Evolutionary conservation across 2,329 filamentous ascomycete genomes (phyloP), one percentile per base, ranked within the genome.

Genomic region (Exophiala aquamarina): DNA sequence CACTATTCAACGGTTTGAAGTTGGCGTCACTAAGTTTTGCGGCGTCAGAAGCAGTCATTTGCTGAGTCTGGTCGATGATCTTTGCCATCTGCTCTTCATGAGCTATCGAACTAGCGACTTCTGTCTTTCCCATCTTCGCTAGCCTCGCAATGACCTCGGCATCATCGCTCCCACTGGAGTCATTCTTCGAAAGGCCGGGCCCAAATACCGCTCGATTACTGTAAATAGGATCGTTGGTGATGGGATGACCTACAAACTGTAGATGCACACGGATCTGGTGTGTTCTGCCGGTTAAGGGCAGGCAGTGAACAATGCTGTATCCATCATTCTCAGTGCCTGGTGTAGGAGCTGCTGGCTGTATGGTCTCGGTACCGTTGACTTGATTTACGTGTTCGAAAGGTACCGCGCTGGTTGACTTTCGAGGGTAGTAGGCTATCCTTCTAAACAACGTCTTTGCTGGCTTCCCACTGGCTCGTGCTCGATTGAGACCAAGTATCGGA

Each of bases 151-250:
- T 91, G 58, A 98, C 86, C 63, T 95, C 89, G 50, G 93, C 87
- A 65, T 98, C 93, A 33, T 85, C 82, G 47, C 89, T 85, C 19
- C 79, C 78, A 15, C 76, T 76, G 3, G 79, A 82, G 40, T 92
- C 85, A 11, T 75, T 73, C 39, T 72, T 79, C 13, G 89, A 93
- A 0, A 98, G 80, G 8, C 84, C 78, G 1, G 84, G 75, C 0
- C 93, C 93, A 76, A 95, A 98, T 9, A 98, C 93, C 47, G 84
- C 83, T 63, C 89, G 84, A 64, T 98, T 98, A 60, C 89, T 90
- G 67, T 98, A 98, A 59, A 98, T 97, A 6, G 93, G 93, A 63
- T 98, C 93, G 66, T 98, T 98, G 55, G 89, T 84, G 59, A 98
- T 97, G 2, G 93, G 93, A 63, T 97, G 87, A 1, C 93, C 93